These are phyloP conservation scores for Fragaria iinumae DNA, from an alignment of 306 rosid species.

Conservation along the genomic window DNA sequence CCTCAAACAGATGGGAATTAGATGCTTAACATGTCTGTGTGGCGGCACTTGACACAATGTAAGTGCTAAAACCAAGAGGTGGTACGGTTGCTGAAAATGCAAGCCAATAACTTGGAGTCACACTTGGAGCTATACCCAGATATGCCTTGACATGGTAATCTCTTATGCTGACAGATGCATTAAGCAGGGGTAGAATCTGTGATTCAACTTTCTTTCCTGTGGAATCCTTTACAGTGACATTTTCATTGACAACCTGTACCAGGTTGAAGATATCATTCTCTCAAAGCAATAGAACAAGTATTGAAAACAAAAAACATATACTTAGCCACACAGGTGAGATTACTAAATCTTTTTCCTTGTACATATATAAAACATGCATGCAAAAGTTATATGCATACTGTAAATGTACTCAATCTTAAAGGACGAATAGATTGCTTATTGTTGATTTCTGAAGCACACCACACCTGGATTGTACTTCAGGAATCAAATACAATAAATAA, in stretches of 20 bases:
- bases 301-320: not conserved
- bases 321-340: too few relatives aligned
- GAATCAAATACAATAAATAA: too few relatives aligned
- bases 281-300: not conserved
- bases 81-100: conserved; percentile 68
- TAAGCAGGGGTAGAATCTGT: conserved; percentile 66
- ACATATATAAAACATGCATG: too few relatives aligned
- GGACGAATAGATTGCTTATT: too few relatives aligned
- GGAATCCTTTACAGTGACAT: conserved; percentile 61
- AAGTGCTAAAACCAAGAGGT: conserved; percentile 84
- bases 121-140: conserved; percentile 53
- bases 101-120: conserved; percentile 68
- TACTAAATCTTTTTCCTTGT: too few relatives aligned
- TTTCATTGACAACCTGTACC: conserved; percentile 51
- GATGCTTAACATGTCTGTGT: conserved; percentile 22
- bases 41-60: conserved; percentile 45
- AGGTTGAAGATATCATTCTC: not conserved
- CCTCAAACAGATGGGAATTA: not conserved
- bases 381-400: too few relatives aligned
- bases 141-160: conserved; percentile 48
- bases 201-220: conserved; percentile 66
- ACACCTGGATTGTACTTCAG: too few relatives aligned
- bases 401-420: too few relatives aligned
- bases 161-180: conserved; percentile 45
- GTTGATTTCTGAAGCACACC: too few relatives aligned